phyloP scores from a whole-genome alignment of 2,329 filamentous ascomycete species.

The Botrytis porri region DNA sequence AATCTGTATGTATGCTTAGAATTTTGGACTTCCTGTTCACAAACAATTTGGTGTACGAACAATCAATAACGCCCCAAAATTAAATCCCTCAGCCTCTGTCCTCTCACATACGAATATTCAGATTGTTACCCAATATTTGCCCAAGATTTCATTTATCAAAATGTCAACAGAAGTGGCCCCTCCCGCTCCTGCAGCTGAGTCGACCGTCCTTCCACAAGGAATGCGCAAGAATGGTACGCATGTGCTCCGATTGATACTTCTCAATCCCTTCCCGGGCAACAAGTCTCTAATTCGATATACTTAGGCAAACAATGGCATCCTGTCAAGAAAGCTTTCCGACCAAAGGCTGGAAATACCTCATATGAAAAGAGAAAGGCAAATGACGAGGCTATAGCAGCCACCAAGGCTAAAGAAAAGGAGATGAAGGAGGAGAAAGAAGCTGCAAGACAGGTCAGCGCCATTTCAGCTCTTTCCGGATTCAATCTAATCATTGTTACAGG shows the following conservation, averaged over 20 bases:
- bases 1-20: background rate
- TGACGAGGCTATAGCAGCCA: slow-evolving; percentile 66
- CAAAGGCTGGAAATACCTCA: slow-evolving; percentile 70
- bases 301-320: slow-evolving; percentile 93
- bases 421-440: slow-evolving; percentile 94
- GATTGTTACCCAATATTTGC: background rate
- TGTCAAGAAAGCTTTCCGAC: slow-evolving; percentile 80
- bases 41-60: background rate
- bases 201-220: slow-evolving; percentile 41
- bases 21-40: background rate
- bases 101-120: background rate
- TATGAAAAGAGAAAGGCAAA: slow-evolving; percentile 74
- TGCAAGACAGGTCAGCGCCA: slow-evolving; percentile 67
- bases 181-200: slow-evolving; percentile 10
- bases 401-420: slow-evolving; percentile 91
- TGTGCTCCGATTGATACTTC: background rate
- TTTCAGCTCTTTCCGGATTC: background rate
- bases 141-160: background rate
- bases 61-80: background rate
- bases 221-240: slow-evolving; percentile 78
- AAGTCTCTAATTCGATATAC: background rate
- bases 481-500: slow-evolving; percentile 46
- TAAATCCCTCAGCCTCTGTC: background rate
- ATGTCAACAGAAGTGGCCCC: slow-evolving; percentile 32
- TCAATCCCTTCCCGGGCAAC: background rate